phyloP scores from a whole-genome alignment of 768 basidiomycete species.

The Kwoniella pini region DNA sequence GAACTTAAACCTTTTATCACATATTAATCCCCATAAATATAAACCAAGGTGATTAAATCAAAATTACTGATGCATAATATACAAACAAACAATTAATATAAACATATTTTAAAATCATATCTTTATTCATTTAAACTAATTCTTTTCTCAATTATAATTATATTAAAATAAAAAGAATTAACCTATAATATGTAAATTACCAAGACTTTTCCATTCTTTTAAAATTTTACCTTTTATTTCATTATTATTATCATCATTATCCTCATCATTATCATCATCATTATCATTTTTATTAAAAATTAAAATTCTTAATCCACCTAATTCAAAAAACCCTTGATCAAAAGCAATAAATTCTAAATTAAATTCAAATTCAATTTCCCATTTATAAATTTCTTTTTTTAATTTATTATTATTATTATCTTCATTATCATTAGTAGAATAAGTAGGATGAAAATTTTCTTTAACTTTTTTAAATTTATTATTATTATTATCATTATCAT shows the following conservation, averaged over 20 bases:
- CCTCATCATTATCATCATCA: neutral
- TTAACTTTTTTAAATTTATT: neutral
- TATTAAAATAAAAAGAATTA: neutral
- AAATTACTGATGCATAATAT: too few species aligned
- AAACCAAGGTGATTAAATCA: too few species aligned
- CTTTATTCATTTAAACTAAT: too few species aligned
- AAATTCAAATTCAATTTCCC: constrained; percentile 33
- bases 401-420: neutral
- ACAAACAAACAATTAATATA: too few species aligned
- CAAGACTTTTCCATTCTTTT: constrained; percentile 39
- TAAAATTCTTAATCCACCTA: constrained; percentile 41
- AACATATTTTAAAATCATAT: too few species aligned
- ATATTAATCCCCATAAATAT: too few species aligned
- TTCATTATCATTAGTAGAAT: neutral
- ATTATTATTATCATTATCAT: neutral
- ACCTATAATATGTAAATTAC: constrained; percentile 34
- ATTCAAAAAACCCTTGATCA: constrained; percentile 29
- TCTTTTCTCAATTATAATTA: too few species aligned
- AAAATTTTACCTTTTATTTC: constrained; percentile 12
- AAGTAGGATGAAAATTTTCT: neutral
- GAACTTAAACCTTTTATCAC: too few species aligned
- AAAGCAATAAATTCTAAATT: constrained; percentile 32
- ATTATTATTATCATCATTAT: neutral
- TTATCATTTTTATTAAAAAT: constrained; percentile 19
- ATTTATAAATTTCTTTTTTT: constrained; percentile 12